Conservation (phyloP, 2,329 filamentous ascomycete genomes). For the Aspergillus pseudoglaucus region DNA sequence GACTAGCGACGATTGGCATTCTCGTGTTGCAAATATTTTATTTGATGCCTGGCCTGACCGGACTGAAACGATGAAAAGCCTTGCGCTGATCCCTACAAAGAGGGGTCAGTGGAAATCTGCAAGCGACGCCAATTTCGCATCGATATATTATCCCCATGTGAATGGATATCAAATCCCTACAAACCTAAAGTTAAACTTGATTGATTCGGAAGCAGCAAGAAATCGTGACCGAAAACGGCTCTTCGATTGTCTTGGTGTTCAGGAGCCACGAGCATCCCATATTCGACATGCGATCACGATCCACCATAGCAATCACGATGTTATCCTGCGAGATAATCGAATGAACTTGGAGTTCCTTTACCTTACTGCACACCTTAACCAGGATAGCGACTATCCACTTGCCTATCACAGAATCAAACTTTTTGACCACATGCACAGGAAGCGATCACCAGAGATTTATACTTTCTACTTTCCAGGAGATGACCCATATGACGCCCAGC, state of each 20-base stretch:
- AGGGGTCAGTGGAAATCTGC: background rate
- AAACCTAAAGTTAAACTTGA: background rate
- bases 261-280: background rate
- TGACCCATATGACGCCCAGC: slow-evolving; percentile 3
- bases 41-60: background rate
- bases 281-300: background rate
- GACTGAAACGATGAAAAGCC: background rate
- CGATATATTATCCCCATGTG: background rate
- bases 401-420: background rate
- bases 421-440: background rate
- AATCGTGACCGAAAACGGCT: background rate
- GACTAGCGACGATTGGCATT: slow-evolving; percentile 5
- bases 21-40: slow-evolving; percentile 2
- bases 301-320: background rate
- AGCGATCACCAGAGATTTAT: background rate
- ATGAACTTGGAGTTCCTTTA: slow-evolving; percentile 3
- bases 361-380: slow-evolving; percentile 5
- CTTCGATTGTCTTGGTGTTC: slow-evolving; percentile 1
- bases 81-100: background rate
- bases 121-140: background rate
- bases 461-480: slow-evolving; percentile 4
- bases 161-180: background rate
- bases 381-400: background rate
- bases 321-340: background rate
- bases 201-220: background rate